A percentile compares a stretch with the other conserved stretches of the same genome.
Evolutionary conservation across 352 stramenopile genomes (phyloP).

Genomic region (Blastocystis sp.): DNA sequence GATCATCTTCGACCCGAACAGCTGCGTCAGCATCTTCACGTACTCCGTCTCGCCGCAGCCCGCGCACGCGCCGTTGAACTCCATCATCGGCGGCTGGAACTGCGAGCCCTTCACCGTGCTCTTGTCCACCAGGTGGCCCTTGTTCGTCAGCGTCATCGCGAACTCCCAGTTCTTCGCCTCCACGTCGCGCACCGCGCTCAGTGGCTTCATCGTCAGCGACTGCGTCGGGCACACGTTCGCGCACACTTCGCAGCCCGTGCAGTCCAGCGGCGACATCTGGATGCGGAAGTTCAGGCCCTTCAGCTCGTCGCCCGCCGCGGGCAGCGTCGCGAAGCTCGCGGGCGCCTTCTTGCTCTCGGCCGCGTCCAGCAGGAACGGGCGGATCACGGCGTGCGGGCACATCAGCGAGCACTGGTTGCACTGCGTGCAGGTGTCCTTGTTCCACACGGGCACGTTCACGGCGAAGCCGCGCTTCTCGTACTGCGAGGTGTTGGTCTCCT

Average conservation of each 20-base stretch:
- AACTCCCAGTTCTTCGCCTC: slow-evolving; percentile 75
- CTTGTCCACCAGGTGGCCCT: slow-evolving; percentile 74
- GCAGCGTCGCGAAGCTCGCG: slow-evolving; percentile 73
- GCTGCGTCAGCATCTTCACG: slow-evolving; percentile 76
- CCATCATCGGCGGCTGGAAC: slow-evolving; percentile 75
- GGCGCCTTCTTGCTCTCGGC: slow-evolving; percentile 74
- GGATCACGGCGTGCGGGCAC: slow-evolving; percentile 75
- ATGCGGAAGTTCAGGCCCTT: slow-evolving; percentile 74
- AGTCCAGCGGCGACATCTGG: slow-evolving; percentile 75
- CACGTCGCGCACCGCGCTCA: slow-evolving; percentile 72
- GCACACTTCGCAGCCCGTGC: slow-evolving; percentile 76
- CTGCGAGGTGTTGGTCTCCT: slow-evolving; percentile 73
- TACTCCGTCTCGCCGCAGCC: slow-evolving; percentile 75
- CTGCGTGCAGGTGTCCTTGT: slow-evolving; percentile 74
- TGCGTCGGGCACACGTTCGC: slow-evolving; percentile 75
- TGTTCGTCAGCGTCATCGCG: slow-evolving; percentile 73
- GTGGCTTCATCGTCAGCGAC: slow-evolving; percentile 73
- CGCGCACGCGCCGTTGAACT: slow-evolving; percentile 75
- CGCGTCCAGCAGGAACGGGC: slow-evolving; percentile 75
- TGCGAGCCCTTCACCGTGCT: slow-evolving; percentile 74
- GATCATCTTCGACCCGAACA: slow-evolving; percentile 76
- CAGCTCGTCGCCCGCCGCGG: slow-evolving; percentile 72
- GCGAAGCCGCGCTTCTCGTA: slow-evolving; percentile 73
- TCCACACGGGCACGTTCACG: slow-evolving; percentile 72
- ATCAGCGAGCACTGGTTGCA: slow-evolving; percentile 77